phyloP scores from a whole-genome alignment of 441 rosid species.

The Pelargonium citronellum region DNA sequence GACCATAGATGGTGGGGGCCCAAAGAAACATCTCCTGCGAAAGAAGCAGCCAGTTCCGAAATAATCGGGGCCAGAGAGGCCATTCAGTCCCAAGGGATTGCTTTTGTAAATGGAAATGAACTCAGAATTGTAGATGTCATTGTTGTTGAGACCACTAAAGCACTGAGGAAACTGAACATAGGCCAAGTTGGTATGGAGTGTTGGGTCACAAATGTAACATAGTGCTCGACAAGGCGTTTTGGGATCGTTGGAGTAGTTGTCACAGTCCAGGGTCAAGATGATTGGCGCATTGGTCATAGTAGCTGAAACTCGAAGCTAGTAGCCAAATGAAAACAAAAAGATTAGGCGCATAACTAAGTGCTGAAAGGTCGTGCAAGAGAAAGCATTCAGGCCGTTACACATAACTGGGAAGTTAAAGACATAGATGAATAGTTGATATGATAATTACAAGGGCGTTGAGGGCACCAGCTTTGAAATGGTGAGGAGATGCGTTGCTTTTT shows the following conservation, averaged over 20 bases:
- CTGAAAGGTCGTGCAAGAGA: too few relatives aligned
- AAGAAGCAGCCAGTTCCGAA: conserved; percentile 56
- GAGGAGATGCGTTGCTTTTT: conserved; percentile 44
- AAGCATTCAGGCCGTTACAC: too few relatives aligned
- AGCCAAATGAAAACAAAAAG: neutral
- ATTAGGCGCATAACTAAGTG: too few relatives aligned
- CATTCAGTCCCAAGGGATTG: conserved; percentile 43
- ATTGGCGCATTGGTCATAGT: conserved; percentile 58
- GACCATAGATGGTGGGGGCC: conserved; percentile 27
- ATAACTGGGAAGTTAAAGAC: neutral
- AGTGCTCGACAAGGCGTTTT: conserved; percentile 37
- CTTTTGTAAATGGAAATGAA: conserved; percentile 28
- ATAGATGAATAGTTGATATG: neutral
- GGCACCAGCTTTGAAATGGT: conserved; percentile 83
- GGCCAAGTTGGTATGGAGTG: conserved; percentile 23
- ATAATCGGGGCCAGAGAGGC: conserved; percentile 36
- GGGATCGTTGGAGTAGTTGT: conserved; percentile 67
- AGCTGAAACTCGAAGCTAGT: conserved; percentile 59
- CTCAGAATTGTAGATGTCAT: conserved; percentile 50
- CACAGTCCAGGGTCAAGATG: conserved; percentile 62
- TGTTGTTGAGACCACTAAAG: conserved; percentile 40
- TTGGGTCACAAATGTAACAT: conserved; percentile 45
- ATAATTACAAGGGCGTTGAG: conserved; percentile 50
- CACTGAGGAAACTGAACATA: conserved; percentile 67
- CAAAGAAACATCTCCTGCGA: conserved; percentile 39